Conservation (phyloP, 495 filamentous ascomycete species). For the Penicillium silybi region DNA sequence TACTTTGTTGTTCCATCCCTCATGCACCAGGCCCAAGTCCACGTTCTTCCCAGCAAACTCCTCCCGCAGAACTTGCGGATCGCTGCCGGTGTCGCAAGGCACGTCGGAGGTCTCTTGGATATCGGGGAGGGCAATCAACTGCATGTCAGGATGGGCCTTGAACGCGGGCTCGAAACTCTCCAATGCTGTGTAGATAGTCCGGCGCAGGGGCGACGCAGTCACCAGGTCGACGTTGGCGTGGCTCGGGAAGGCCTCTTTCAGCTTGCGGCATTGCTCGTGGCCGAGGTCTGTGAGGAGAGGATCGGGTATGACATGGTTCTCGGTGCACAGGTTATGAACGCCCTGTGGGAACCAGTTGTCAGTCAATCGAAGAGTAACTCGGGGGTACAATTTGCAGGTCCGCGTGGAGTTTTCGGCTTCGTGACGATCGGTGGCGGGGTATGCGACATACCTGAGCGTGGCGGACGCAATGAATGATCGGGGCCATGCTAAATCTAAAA, state of each 20-base stretch:
- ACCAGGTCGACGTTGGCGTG: slow-evolving; percentile 64
- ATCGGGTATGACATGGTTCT: slow-evolving; percentile 70
- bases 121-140: slow-evolving; percentile 69
- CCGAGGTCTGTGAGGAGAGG: slow-evolving; percentile 76
- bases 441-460: slow-evolving; percentile 45
- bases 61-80: slow-evolving; percentile 49
- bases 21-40: slow-evolving; percentile 55
- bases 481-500: slow-evolving; percentile 29
- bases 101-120: slow-evolving; percentile 74
- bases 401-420: not conserved
- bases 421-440: not conserved
- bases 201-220: slow-evolving; percentile 76
- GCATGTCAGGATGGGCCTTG: slow-evolving; percentile 40
- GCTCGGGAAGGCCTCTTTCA: slow-evolving; percentile 60
- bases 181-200: slow-evolving; percentile 79
- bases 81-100: slow-evolving; percentile 76
- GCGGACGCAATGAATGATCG: slow-evolving; percentile 49
- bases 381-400: not conserved
- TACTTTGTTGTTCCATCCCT: slow-evolving; percentile 71
- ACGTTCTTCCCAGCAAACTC: slow-evolving; percentile 62
- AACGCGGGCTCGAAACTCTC: slow-evolving; percentile 60
- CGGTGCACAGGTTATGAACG: slow-evolving; percentile 73
- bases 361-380: not conserved
- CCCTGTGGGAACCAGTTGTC: slow-evolving; percentile 46
- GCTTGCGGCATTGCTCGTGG: slow-evolving; percentile 65